Conservation (phyloP, 2,329 filamentous ascomycete genomes). For the Colletotrichum destructivum region DNA sequence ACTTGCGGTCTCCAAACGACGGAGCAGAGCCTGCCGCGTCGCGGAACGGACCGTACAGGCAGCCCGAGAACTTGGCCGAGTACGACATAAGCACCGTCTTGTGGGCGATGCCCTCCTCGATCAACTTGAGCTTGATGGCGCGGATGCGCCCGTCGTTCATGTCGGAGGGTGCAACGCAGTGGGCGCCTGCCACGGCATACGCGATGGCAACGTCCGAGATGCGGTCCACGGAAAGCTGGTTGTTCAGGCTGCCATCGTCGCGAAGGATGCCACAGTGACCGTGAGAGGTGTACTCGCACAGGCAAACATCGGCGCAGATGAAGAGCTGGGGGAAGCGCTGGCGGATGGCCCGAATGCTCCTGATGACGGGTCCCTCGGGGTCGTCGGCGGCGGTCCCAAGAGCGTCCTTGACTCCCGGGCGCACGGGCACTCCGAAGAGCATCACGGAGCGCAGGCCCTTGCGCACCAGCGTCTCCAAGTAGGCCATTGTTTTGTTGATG, state of each 20-base stretch:
- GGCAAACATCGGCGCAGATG: conserved; percentile 92
- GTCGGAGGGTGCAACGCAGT: conserved; percentile 96
- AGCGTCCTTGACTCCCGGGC: conserved; percentile 86
- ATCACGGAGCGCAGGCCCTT: conserved; percentile 96
- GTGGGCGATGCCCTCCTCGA: conserved; percentile 94
- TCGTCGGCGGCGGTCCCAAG: conserved; percentile 94
- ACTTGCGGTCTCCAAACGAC: conserved; percentile 93
- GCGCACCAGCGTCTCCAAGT: conserved; percentile 87
- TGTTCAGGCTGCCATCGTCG: conserved; percentile 94
- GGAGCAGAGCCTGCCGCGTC: conserved; percentile 94
- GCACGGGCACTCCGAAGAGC: conserved; percentile 93
- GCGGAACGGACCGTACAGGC: conserved; percentile 96
- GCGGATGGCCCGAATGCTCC: conserved; percentile 86
- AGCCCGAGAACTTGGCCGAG: conserved; percentile 97
- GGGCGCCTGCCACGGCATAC: conserved; percentile 94
- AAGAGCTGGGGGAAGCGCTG: conserved; percentile 91
- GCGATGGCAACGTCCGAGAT: conserved; percentile 98
- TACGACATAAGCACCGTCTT: conserved; percentile 96
- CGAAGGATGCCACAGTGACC: conserved; percentile 97
- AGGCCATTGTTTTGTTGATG: conserved; percentile 86
- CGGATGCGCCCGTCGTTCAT: conserved; percentile 99
- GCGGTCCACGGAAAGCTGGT: conserved; percentile 91
- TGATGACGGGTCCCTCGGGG: conserved; percentile 91
- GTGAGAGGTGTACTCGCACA: conserved; percentile 98
- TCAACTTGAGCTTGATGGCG: conserved; percentile 97